Percentiles rank a stretch among this genome's conserved stretches.
Conservation (phyloP, 257 asterid species). For the Plantago elongata region DNA sequence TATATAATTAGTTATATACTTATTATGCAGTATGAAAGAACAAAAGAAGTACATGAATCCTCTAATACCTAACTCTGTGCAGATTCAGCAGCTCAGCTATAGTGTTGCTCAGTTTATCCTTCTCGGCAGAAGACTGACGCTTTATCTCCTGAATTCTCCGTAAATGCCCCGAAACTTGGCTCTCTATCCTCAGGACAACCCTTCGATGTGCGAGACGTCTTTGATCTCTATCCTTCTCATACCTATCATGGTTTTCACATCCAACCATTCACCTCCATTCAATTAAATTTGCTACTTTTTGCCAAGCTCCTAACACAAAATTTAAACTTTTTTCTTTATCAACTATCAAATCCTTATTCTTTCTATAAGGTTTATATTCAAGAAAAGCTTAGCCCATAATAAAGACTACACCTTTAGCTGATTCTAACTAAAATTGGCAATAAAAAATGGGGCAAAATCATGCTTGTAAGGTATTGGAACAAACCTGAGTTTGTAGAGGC, state of each 20-base stretch:
- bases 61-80: conserved; percentile 47
- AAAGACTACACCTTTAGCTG: not conserved
- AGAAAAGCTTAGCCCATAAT: not conserved
- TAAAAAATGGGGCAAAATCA: not conserved
- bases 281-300: too few species aligned
- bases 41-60: too few species aligned
- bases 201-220: conserved; percentile 63
- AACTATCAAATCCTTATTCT: too few species aligned
- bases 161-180: conserved; percentile 44
- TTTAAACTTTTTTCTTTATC: too few species aligned
- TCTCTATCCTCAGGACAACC: conserved; percentile 62
- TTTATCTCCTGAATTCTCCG: conserved; percentile 51
- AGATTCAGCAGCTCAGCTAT: conserved; percentile 49
- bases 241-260: conserved; percentile 28
- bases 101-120: conserved; percentile 42
- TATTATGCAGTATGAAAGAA: too few species aligned
- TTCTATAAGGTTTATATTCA: too few species aligned
- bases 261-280: not conserved
- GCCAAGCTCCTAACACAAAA: too few species aligned
- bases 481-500: conserved; percentile 59
- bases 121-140: conserved; percentile 42
- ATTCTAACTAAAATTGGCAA: too few species aligned
- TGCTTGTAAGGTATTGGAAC: not conserved
- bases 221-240: conserved; percentile 53
- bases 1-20: too few species aligned